A percentile compares a stretch with the other conserved stretches of the same genome.
Evolutionary conservation across 768 basidiomycete genomes (phyloP).

Genomic region (Leccinellum rugosiceps): DNA sequence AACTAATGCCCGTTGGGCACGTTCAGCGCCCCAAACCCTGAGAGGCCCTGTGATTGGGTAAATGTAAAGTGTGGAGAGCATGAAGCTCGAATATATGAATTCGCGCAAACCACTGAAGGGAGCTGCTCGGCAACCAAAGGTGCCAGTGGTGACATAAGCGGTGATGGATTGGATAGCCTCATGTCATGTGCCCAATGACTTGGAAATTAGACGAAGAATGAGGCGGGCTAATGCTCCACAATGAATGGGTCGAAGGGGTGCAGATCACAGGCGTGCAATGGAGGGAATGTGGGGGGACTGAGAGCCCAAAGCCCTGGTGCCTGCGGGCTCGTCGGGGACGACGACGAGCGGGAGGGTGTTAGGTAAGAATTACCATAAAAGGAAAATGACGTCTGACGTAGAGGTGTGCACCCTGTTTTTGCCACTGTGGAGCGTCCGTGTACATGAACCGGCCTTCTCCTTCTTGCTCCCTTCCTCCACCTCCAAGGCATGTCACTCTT

Average conservation of each 20-base stretch:
- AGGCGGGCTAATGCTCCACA: background rate
- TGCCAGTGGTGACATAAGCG: conserved; percentile 6
- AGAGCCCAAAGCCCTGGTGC: conserved; percentile 1
- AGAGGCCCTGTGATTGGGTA: background rate
- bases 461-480: conserved; percentile 7
- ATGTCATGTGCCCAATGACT: background rate
- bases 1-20: background rate
- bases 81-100: background rate
- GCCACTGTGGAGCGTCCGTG: conserved; percentile 33
- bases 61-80: background rate
- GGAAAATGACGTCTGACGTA: conserved; percentile 32
- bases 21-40: conserved; percentile 2
- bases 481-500: conserved; percentile 14
- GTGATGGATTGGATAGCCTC: background rate
- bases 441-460: conserved; percentile 22
- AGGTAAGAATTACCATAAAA: conserved; percentile 10
- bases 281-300: background rate
- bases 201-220: background rate
- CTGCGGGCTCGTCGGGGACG: conserved; percentile 1
- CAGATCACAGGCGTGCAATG: background rate
- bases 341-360: conserved; percentile 4
- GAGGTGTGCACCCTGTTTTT: conserved; percentile 36
- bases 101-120: background rate
- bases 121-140: background rate
- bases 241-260: background rate